Conservation (phyloP, 352 stramenopile species). For the Phytopythium montanum region DNA sequence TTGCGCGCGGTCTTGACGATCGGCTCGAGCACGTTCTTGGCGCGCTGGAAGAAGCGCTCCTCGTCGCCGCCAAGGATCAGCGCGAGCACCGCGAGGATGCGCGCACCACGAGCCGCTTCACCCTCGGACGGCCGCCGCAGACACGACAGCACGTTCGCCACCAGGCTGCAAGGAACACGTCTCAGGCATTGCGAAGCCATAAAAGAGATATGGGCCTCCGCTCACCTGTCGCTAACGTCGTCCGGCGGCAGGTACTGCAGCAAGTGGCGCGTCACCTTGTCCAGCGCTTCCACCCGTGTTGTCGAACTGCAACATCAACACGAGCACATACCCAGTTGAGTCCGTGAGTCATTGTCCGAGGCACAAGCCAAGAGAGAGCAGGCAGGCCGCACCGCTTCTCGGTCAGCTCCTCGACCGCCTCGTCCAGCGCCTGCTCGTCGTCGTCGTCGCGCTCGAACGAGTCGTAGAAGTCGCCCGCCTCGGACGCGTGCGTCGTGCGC, state of each 20-base stretch:
- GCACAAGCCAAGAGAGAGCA: background rate
- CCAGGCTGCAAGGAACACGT: constrained; percentile 33
- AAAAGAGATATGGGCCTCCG: background rate
- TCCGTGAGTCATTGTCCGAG: background rate
- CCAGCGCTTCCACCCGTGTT: constrained; percentile 63
- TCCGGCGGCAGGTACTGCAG: constrained; percentile 69
- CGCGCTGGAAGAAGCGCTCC: constrained; percentile 72
- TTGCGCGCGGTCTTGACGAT: constrained; percentile 64
- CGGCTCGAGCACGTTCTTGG: constrained; percentile 65
- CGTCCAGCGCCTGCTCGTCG: constrained; percentile 65
- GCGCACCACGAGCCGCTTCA: constrained; percentile 59
- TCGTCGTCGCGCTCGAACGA: constrained; percentile 50
- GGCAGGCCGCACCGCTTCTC: constrained; percentile 68
- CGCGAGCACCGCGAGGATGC: constrained; percentile 68
- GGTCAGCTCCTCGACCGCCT: constrained; percentile 73
- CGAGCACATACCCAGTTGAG: background rate
- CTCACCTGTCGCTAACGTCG: constrained; percentile 67
- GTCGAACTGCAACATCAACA: constrained; percentile 39
- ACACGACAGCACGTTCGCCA: constrained; percentile 63
- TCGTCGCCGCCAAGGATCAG: constrained; percentile 74
- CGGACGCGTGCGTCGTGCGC: constrained; percentile 46
- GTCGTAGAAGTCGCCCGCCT: constrained; percentile 72
- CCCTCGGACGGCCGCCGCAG: constrained; percentile 68
- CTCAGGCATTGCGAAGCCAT: background rate
- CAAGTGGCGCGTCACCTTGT: constrained; percentile 58